Conservation (phyloP, 1,139 yeast species). For the Yamadazyma diospyri region DNA sequence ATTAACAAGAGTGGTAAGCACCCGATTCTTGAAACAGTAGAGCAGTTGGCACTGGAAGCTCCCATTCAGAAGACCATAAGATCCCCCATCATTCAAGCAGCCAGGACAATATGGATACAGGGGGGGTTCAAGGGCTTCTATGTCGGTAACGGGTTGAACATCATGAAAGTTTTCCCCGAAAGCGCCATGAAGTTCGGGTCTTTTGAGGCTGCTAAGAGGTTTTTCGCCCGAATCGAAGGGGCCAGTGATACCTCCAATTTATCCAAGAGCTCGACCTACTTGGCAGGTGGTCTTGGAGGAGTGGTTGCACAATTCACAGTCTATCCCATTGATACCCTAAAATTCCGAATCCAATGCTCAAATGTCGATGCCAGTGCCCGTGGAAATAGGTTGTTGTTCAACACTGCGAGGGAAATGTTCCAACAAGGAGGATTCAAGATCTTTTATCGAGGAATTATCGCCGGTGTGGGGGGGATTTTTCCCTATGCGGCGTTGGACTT, state of each 20-base stretch:
- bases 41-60: neutral
- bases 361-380: conserved; percentile 54
- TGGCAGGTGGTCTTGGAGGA: conserved; percentile 96
- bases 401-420: conserved; percentile 76
- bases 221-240: conserved; percentile 77
- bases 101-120: conserved; percentile 75
- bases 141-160: conserved; percentile 92
- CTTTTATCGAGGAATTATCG: conserved; percentile 83
- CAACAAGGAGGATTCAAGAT: conserved; percentile 72
- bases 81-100: conserved; percentile 77
- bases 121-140: conserved; percentile 88
- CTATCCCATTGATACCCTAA: conserved; percentile 94
- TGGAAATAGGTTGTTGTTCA: conserved; percentile 58
- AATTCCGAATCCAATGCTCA: conserved; percentile 80
- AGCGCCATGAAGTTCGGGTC: conserved; percentile 97
- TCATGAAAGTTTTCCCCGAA: conserved; percentile 93
- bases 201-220: conserved; percentile 80
- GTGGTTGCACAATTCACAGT: conserved; percentile 88
- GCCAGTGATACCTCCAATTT: conserved; percentile 67
- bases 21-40: conserved; percentile 2
- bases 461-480: conserved; percentile 90
- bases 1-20: conserved; percentile 21
- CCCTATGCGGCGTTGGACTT: conserved; percentile 96
- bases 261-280: conserved; percentile 74
- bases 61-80: conserved; percentile 37